Percentiles rank a stretch among this genome's conserved stretches.
phyloP scores from a whole-genome alignment of 192 early-diverging fungal species.

The Umbelopsis isabellina region DNA sequence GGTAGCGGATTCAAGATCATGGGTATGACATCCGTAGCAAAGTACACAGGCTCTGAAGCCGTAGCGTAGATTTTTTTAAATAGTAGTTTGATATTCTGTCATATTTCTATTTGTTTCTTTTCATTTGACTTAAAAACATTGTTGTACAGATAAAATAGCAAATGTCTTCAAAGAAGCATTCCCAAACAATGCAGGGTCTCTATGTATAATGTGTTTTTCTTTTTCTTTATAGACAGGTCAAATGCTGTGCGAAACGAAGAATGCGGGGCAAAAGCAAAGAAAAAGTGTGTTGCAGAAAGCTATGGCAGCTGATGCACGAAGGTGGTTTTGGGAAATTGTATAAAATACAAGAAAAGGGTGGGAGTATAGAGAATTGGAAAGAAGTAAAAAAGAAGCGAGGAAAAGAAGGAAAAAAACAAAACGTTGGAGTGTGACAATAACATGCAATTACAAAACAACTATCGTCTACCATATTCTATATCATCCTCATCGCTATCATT shows the following conservation, averaged over 20 bases:
- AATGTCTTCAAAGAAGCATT: too few relatives aligned
- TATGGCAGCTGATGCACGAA: not conserved
- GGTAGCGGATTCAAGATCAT: slow-evolving; percentile 58
- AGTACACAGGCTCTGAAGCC: slow-evolving; percentile 45
- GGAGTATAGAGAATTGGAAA: not conserved
- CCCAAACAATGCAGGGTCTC: too few relatives aligned
- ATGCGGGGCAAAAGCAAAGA: not conserved
- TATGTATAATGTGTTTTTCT: too few relatives aligned
- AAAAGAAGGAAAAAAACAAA: too few relatives aligned
- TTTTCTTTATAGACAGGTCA: too few relatives aligned
- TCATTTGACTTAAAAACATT: too few relatives aligned
- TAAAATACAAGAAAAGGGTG: slow-evolving; percentile 8
- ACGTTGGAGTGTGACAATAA: too few relatives aligned
- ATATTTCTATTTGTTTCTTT: too few relatives aligned
- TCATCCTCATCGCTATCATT: slow-evolving; percentile 15
- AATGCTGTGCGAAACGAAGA: too few relatives aligned
- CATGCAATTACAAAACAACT: not conserved
- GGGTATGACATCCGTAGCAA: slow-evolving; percentile 55
- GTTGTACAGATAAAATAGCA: too few relatives aligned
- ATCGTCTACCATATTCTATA: slow-evolving; percentile 19
- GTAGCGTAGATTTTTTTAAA: slow-evolving; percentile 24
- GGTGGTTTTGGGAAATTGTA: not conserved
- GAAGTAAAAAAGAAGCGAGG: not conserved
- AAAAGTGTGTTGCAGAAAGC: not conserved
- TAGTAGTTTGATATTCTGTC: too few relatives aligned